Evolutionary conservation across 2,329 filamentous ascomycete genomes (phyloP).

Genomic region (Apiospora koreana): DNA sequence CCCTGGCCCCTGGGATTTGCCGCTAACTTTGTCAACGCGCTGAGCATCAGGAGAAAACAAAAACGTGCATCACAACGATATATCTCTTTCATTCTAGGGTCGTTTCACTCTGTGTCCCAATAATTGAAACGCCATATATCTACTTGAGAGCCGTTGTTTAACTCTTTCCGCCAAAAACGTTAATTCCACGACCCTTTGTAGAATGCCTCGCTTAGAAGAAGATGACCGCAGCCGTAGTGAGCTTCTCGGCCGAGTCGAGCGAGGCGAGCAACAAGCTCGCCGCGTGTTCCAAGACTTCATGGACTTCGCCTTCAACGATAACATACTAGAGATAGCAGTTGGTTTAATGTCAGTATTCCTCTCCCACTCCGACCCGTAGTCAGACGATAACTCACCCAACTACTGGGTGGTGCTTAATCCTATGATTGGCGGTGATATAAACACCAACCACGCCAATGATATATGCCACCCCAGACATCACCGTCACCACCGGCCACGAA

Average conservation of each 20-base stretch:
- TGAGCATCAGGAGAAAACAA: background rate
- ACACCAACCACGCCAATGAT: background rate
- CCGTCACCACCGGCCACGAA: too few relatives aligned
- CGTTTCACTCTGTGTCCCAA: background rate
- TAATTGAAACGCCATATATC: background rate
- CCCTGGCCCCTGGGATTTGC: background rate
- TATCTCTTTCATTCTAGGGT: background rate
- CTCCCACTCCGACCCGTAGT: too few relatives aligned
- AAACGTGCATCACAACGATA: background rate
- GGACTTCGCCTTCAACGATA: conserved; percentile 74
- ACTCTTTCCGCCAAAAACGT: background rate
- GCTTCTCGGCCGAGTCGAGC: conserved; percentile 17
- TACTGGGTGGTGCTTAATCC: background rate
- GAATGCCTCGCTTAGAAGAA: background rate
- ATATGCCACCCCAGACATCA: background rate
- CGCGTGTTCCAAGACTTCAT: conserved; percentile 64
- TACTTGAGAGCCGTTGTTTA: background rate
- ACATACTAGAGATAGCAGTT: conserved; percentile 75
- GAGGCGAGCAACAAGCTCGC: conserved; percentile 46
- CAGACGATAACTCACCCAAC: background rate
- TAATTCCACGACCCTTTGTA: background rate
- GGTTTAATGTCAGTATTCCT: conserved; percentile 64
- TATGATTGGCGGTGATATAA: background rate
- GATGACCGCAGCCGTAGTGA: background rate
- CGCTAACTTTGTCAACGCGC: background rate